These are phyloP conservation scores for Sordariomycetes sp. DNA, from an alignment of 2,329 filamentous ascomycete genomes.

Conservation along the genomic window DNA sequence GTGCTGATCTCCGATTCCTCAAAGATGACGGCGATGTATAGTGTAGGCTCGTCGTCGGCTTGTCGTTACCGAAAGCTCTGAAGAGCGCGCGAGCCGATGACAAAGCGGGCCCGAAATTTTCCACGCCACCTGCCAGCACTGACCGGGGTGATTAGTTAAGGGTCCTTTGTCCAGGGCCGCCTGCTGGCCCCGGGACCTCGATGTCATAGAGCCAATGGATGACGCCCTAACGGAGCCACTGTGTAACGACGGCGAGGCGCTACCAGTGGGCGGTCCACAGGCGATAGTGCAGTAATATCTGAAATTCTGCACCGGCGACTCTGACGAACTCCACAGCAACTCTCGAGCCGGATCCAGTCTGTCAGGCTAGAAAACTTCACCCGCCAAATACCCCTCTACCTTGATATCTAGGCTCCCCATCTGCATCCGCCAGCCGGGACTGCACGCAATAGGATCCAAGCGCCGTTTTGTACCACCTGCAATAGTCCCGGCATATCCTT, in stretches of 20 bases:
- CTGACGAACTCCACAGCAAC: neutral
- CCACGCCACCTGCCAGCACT: neutral
- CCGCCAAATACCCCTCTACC: neutral
- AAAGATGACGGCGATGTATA: neutral
- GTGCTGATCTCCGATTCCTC: neutral
- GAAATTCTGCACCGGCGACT: neutral
- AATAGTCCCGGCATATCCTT: neutral
- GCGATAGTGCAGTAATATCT: conserved; percentile 1
- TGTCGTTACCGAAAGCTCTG: neutral
- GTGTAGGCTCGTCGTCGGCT: neutral
- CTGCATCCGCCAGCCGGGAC: neutral
- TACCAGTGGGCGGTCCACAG: neutral
- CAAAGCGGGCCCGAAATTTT: neutral
- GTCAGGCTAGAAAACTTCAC: neutral
- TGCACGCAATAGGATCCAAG: neutral
- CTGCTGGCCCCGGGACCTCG: neutral
- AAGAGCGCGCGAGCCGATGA: neutral
- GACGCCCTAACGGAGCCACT: neutral
- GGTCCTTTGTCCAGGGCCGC: neutral
- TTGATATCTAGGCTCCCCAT: neutral
- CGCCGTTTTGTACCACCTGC: neutral
- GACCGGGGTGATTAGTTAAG: too few species aligned
- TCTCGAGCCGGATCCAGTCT: neutral
- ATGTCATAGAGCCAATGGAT: neutral
- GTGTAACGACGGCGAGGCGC: neutral